These are phyloP conservation scores for Candida smagusa DNA, from an alignment of 1,139 yeast species.

Conservation along the genomic window DNA sequence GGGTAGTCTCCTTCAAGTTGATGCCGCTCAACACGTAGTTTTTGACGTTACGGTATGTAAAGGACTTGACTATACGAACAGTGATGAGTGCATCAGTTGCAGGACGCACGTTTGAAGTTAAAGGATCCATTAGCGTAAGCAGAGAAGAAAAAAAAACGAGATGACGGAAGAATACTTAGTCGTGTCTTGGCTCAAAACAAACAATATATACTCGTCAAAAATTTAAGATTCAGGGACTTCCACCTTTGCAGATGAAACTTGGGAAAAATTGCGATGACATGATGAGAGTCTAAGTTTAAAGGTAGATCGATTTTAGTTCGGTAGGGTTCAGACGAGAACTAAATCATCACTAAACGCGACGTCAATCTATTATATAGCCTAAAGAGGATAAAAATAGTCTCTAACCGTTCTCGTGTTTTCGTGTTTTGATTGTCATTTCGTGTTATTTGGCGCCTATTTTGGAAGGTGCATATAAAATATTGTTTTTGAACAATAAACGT, in stretches of 20 bases:
- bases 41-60: constrained; percentile 87
- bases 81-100: constrained; percentile 73
- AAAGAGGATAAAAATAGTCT: constrained; percentile 1
- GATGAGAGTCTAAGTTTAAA: too few relatives aligned
- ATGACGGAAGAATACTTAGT: too few relatives aligned
- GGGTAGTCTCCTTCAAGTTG: constrained; percentile 69
- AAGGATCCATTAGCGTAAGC: constrained; percentile 43
- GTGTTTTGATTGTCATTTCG: constrained; percentile 3
- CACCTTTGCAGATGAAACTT: too few relatives aligned
- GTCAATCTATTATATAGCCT: neutral
- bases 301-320: too few relatives aligned
- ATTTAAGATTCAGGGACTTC: too few relatives aligned
- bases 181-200: too few relatives aligned
- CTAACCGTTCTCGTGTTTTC: neutral
- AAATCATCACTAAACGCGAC: too few relatives aligned
- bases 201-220: too few relatives aligned
- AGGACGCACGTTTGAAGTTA: constrained; percentile 67
- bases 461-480: too few relatives aligned
- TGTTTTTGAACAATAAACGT: neutral
- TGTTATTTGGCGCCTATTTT: constrained; percentile 1
- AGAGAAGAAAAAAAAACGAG: too few relatives aligned
- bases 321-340: too few relatives aligned
- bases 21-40: constrained; percentile 71
- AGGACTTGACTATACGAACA: constrained; percentile 82
- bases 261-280: too few relatives aligned